Conservation (phyloP, 441 rosid species). For the Raphanus hybrid region DNA sequence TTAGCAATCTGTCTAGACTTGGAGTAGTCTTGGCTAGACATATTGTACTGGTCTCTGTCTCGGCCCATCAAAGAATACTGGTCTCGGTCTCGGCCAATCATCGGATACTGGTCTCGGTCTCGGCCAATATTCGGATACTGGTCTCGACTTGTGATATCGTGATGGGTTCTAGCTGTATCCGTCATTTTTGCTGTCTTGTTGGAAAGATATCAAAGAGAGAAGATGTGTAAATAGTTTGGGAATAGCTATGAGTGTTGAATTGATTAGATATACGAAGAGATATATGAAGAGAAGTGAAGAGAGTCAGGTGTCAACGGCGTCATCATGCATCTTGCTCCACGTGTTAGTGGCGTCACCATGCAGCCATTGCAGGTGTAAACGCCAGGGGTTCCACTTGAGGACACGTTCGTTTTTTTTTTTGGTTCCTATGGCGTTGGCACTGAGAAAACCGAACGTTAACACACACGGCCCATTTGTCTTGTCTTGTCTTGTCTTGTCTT, state of each 20-base stretch:
- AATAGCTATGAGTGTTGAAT: constrained; percentile 1
- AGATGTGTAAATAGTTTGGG: constrained; percentile 33
- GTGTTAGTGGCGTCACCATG: constrained; percentile 69
- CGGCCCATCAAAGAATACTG: constrained; percentile 9
- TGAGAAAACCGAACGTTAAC: constrained; percentile 32
- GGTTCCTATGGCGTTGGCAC: constrained; percentile 5
- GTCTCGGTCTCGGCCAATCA: constrained; percentile 24
- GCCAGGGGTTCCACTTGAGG: constrained; percentile 32
- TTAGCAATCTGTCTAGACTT: constrained; percentile 66
- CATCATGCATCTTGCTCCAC: constrained; percentile 43
- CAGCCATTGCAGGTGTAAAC: constrained; percentile 59
- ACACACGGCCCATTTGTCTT: neutral
- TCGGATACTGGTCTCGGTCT: neutral
- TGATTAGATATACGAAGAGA: constrained; percentile 30
- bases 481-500: too few species aligned
- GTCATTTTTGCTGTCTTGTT: constrained; percentile 24
- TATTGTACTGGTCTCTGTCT: constrained; percentile 46
- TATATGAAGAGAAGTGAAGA: constrained; percentile 25
- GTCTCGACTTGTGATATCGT: constrained; percentile 21
- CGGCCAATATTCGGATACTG: constrained; percentile 26
- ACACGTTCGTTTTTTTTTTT: constrained; percentile 50
- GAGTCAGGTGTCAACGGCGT: constrained; percentile 38
- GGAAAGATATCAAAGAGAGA: neutral
- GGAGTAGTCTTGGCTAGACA: constrained; percentile 38
- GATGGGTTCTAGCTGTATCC: constrained; percentile 40